Evolutionary conservation across 164 flowering plant genomes (phyloP), one percentile per base, ranked within the genome.

Genomic region (Magnolia changhungtana): DNA sequence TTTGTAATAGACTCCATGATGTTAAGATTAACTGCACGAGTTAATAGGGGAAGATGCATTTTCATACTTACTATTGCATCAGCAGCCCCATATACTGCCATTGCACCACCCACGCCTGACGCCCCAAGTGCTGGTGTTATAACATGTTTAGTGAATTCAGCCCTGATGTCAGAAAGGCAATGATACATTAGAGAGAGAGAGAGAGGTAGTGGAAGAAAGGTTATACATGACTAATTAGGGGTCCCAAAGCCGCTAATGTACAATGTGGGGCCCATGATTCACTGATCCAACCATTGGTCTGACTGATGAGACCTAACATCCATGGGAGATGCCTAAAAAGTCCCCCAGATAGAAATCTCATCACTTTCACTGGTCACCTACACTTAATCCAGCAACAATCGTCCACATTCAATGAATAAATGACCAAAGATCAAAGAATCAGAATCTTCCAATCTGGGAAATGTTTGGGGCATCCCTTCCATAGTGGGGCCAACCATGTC

Each of bases 31-130:
- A 37, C 5, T 37, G 45, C 45, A 37, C 5, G 6, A 37, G 45
- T 37, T 37, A 4, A 37, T 37, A 19, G 63, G 14, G 63, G 63
- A 13, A 58, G 14, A 19, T 64, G 21, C 67, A 64, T 20, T 64
- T 37, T 37, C 21, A 69, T 78, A 89, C 99, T 92, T 87, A 96
- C 99, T 16, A 90, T 73, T 72, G 96, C 98, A 90, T 96, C 98
- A 82, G 87, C 88, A 73, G 91, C 93, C 58, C 98, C 97, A 86
- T 89, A 96, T 21, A 89, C 88, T 23, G 94, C 98, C 99, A 96
- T 96, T 72, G 95, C 82, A 77, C 97, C 93, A 78, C 91, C 98
- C 58, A 96, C 97, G 69, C 99, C 98, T 78, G 94, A 81, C 73
- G 82, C 90, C 51, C 99, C 99, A 65, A 96, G 88, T 52, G 90